Evolutionary conservation across 202 grass and related monocot species (phyloP), one percentile per base, ranked within the genome.

Genomic region (Dendrocalamus latiflorus): DNA sequence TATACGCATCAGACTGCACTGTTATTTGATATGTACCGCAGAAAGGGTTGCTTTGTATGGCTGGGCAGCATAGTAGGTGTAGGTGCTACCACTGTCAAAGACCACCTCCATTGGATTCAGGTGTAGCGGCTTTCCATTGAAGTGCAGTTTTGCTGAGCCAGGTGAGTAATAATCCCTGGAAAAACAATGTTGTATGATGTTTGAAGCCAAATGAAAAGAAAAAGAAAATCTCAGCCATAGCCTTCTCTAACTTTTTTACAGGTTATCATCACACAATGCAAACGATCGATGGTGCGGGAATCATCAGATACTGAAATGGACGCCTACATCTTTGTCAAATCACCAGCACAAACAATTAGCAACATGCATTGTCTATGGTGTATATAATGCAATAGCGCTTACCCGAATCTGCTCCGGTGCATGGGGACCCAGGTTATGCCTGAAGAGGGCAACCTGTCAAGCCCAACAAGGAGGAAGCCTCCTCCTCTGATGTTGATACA

Each of bases 151-250:
- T 77, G 81, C 91, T 9, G 81, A 78, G 36, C 92, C 92, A 22
- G 95, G 92, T 70, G 95, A 95, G 87, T 98, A 95, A 78, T 93
- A 87, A 63, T 91, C 88, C 76, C 95, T 98, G 69, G 24, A 84
- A 70, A 62, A 25, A 81, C 16, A 70, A 77, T 68, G 43, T 57
- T 57, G 30, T 43, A 84, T 73, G 14, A 69, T 21, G 20, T 14
- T 33, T 81, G 59, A 79, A 86, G 55, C 54, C 9, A 10, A 20
- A 34, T 9, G 0, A 30, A 65, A 49, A 21, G 34, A 1, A 21
- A 6, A 22, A 0, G 9, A 12, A 66, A 39, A 66, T 1, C 63
- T 41, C 34, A 66, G 11, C 6, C 9, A 8, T 34, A 15, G 42
- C 42, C 42, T 12, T 11, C 42, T 12, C 42, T 3, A 44, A 12